A percentile compares a stretch with the other conserved stretches of the same genome.
phyloP scores from a whole-genome alignment of 495 filamentous ascomycete species.

The Articulospora tetracladia region DNA sequence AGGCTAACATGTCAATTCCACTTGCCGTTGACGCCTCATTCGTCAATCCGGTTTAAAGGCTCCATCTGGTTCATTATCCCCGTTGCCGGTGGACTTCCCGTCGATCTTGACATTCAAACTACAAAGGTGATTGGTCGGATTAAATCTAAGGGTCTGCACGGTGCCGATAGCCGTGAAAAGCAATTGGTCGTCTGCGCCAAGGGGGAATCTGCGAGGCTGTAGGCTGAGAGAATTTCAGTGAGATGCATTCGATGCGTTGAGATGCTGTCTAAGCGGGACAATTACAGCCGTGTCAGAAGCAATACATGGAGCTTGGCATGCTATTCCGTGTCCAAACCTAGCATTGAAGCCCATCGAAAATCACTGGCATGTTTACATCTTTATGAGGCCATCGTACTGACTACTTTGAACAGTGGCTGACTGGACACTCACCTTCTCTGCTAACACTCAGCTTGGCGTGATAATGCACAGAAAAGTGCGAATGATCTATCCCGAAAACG shows the following conservation, averaged over 20 bases:
- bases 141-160: background rate
- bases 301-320: background rate
- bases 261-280: no score
- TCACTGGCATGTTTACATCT: no score
- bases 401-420: no score
- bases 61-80: slow-evolving; percentile 10
- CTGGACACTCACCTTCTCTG: no score
- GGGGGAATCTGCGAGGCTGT: background rate
- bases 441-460: no score
- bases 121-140: background rate
- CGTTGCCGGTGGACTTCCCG: background rate
- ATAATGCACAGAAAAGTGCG: background rate
- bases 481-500: background rate
- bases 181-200: background rate
- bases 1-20: background rate
- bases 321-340: background rate
- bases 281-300: no score
- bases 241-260: no score
- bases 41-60: background rate
- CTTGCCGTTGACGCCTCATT: slow-evolving; percentile 1
- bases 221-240: background rate
- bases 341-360: no score
- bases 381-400: no score
- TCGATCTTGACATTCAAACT: background rate
- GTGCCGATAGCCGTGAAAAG: slow-evolving; percentile 18